Conservation (phyloP, 805 yeast genomes). For the Candida xyloterini region DNA sequence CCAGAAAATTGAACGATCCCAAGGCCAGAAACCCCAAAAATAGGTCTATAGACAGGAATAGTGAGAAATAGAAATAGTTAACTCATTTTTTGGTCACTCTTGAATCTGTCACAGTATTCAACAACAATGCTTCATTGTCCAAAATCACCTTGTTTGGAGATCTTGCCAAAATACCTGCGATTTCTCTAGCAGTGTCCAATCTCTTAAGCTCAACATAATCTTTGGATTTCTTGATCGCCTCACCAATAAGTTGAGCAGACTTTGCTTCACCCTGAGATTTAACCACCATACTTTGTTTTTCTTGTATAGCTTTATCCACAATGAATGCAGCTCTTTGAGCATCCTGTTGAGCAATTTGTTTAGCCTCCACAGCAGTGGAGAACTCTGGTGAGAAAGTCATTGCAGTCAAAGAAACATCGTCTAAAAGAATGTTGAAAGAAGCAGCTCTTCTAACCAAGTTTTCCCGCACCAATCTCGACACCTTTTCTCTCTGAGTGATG, state of each 20-base stretch:
- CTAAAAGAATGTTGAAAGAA: constrained; percentile 81
- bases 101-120: constrained; percentile 82
- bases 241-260: constrained; percentile 97
- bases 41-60: constrained; percentile 14
- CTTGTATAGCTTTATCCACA: constrained; percentile 96
- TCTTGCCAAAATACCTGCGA: constrained; percentile 76
- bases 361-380: constrained; percentile 96
- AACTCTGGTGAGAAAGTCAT: constrained; percentile 99
- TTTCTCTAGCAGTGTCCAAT: constrained; percentile 95
- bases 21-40: constrained; percentile 3
- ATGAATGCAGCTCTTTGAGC: constrained; percentile 98
- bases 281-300: constrained; percentile 94
- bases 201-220: constrained; percentile 97
- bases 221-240: constrained; percentile 92
- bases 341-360: constrained; percentile 99
- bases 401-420: constrained; percentile 93
- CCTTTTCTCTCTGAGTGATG: constrained; percentile 98
- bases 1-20: constrained; percentile 49
- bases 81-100: constrained; percentile 41
- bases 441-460: constrained; percentile 87
- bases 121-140: constrained; percentile 87
- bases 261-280: constrained; percentile 98
- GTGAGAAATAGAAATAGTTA: background rate
- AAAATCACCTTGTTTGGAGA: constrained; percentile 91
- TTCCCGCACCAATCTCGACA: constrained; percentile 86